Evolutionary conservation across 345 rosid genomes (phyloP).

Genomic region (Arabidopsis thaliana): DNA sequence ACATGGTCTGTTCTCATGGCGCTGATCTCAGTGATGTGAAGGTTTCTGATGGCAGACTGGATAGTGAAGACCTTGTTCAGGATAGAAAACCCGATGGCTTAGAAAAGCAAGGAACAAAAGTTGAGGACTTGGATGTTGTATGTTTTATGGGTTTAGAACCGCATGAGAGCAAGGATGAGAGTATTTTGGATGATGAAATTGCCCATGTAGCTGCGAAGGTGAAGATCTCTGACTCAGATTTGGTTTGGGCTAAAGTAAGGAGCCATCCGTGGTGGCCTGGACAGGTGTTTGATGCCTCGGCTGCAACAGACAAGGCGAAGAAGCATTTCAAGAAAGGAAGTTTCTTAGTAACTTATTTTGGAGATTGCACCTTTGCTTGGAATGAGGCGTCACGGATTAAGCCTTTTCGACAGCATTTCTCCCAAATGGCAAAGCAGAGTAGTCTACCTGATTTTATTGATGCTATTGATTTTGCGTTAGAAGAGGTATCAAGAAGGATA

Average conservation of each 20-base stretch:
- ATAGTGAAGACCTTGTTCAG: slow-evolving; percentile 14
- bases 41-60: slow-evolving; percentile 15
- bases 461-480: slow-evolving; percentile 74
- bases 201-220: slow-evolving; percentile 16
- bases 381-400: slow-evolving; percentile 63
- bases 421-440: slow-evolving; percentile 69
- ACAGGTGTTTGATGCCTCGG: slow-evolving; percentile 65
- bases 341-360: slow-evolving; percentile 67
- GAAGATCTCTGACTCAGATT: slow-evolving; percentile 54
- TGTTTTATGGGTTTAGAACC: slow-evolving; percentile 26
- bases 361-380: slow-evolving; percentile 82
- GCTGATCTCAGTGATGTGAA: slow-evolving; percentile 20
- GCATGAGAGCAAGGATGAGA: slow-evolving; percentile 27
- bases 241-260: slow-evolving; percentile 90
- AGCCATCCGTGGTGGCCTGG: slow-evolving; percentile 99
- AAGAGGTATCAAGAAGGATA: slow-evolving; percentile 73
- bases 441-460: slow-evolving; percentile 48
- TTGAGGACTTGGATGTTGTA: slow-evolving; percentile 19
- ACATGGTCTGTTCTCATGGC: slow-evolving; percentile 25
- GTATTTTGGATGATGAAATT: slow-evolving; percentile 13
- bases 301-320: slow-evolving; percentile 61
- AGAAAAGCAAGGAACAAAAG: slow-evolving; percentile 41
- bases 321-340: slow-evolving; percentile 62
- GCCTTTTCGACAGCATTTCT: slow-evolving; percentile 64
- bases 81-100: slow-evolving; percentile 16